Evolutionary conservation across 108 stramenopile species (phyloP), one percentile per base, ranked within the genome.

Genomic region (Halocafeteria seosinensis): DNA sequence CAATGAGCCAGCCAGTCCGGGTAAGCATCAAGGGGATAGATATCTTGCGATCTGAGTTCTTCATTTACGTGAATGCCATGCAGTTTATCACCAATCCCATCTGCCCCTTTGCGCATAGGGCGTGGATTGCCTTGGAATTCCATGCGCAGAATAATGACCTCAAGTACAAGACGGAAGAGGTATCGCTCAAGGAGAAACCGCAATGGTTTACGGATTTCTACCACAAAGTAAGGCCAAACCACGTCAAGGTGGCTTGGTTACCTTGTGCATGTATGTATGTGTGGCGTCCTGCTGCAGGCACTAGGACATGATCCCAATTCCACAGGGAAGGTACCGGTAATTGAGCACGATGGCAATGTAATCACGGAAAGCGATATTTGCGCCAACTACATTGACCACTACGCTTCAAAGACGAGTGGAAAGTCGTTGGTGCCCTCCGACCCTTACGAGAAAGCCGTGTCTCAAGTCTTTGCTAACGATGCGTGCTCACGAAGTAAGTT

Each of bases 151-250:
- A 28, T 9, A 8, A 8, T 11, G 42, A n/a, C 42, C 42, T 47
- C 6, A 30, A 53, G 29, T 59, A 59, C 57, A 28, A 8, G 57
- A 1, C 36, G 34, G 5, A n/a, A 2, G n/a, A 2, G 17, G 21
- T 35, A 11, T 24, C 17, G 17, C 28, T 59, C 34, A n/a, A 21
- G 12, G 57, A 59, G 34, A 59, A 59, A 35, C 57, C 57, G 2
- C 27, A 59, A 35, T 59, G 57, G 57, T 59, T 59, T n/a, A 59
- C 57, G 17, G 57, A 59, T 21, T 35, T 59, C 57, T 59, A 59
- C 57, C 17, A 35, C 27, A 59, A 59, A n/a, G n/a, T n/a, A n/a
- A n/a, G 42, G 42, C 42, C 42, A 47, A 21, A 17, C n/a, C n/a
- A n/a, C n/a, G n/a, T n/a, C n/a, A n/a, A n/a, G n/a, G n/a, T n/a